A percentile compares a stretch with the other conserved stretches of the same genome.
Evolutionary conservation across 139 green algal genomes (phyloP).

Genomic region (Mychonastes homosphaera): DNA sequence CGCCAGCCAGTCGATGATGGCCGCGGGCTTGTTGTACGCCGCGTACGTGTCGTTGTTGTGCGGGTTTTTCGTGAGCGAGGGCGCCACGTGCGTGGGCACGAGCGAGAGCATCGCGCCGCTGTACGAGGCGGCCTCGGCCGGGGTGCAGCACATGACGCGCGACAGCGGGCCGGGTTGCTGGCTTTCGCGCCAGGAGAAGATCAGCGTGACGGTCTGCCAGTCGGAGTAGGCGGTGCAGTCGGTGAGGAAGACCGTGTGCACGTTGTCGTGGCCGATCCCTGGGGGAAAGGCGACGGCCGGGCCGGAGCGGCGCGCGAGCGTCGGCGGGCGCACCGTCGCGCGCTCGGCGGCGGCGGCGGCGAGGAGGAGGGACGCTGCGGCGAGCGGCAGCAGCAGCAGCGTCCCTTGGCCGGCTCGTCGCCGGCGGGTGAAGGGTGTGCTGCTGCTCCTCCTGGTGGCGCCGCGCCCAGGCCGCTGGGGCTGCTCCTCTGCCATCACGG

Average conservation of each 20-base stretch:
- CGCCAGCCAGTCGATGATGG: constrained; percentile 65
- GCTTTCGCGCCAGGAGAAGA: constrained; percentile 29
- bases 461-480: too few relatives aligned
- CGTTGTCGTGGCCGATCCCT: not conserved
- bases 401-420: too few relatives aligned
- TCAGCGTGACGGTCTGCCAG: constrained; percentile 54
- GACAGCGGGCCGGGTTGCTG: constrained; percentile 58
- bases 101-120: constrained; percentile 15
- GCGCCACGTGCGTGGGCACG: constrained; percentile 56
- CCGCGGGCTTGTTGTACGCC: constrained; percentile 71
- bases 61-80: constrained; percentile 40
- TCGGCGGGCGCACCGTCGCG: too few relatives aligned
- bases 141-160: constrained; percentile 64
- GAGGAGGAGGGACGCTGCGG: too few relatives aligned
- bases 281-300: too few relatives aligned
- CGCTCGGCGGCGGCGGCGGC: too few relatives aligned
- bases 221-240: constrained; percentile 60
- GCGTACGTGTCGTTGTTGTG: constrained; percentile 32
- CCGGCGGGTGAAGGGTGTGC: too few relatives aligned
- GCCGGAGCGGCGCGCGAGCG: too few relatives aligned
- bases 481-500: too few relatives aligned
- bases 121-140: constrained; percentile 38
- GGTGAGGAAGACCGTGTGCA: constrained; percentile 50
- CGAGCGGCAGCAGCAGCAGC: too few relatives aligned
- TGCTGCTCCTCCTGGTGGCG: too few relatives aligned